Percentiles rank a stretch among this genome's conserved stretches.
Conservation (phyloP, 495 filamentous ascomycete species). For the Usnea hakonensis region DNA sequence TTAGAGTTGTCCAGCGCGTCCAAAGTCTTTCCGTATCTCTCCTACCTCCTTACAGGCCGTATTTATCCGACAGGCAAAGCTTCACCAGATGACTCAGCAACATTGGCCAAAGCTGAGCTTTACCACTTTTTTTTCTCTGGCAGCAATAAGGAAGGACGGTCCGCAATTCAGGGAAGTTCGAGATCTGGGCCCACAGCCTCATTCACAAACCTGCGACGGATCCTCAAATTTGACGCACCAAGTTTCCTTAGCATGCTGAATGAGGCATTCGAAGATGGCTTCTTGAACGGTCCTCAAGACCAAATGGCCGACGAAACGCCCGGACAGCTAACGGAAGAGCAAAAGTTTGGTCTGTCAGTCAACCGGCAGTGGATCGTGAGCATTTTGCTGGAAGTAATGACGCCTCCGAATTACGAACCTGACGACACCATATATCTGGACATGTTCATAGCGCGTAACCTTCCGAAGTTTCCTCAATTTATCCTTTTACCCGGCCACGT, state of each 20-base stretch:
- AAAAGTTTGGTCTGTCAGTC: constrained; percentile 62
- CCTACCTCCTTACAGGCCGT: constrained; percentile 84
- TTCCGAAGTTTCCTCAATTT: constrained; percentile 94
- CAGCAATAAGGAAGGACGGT: constrained; percentile 46
- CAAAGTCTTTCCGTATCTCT: constrained; percentile 93
- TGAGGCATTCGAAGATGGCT: constrained; percentile 93
- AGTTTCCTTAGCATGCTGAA: constrained; percentile 94
- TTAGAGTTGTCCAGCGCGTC: constrained; percentile 54
- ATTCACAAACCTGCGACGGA: constrained; percentile 74
- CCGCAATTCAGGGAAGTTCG: background rate
- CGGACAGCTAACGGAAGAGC: constrained; percentile 49
- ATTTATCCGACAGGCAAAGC: constrained; percentile 78
- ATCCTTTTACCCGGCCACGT: constrained; percentile 81
- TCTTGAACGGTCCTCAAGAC: constrained; percentile 71
- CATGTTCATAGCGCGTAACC: constrained; percentile 94
- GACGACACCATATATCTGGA: constrained; percentile 88
- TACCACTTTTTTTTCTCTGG: constrained; percentile 93
- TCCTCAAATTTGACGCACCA: constrained; percentile 79
- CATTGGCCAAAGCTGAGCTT: constrained; percentile 71
- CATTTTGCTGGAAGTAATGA: constrained; percentile 85
- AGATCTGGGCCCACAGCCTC: constrained; percentile 7
- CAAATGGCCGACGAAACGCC: constrained; percentile 44
- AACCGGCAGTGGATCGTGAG: constrained; percentile 86
- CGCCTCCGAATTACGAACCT: constrained; percentile 56
- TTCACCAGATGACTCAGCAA: constrained; percentile 59